Percentiles rank a stretch among this genome's conserved stretches.
Evolutionary conservation across 2,329 filamentous ascomycete species (phyloP).

Genomic region (Fonsecaea erecta): DNA sequence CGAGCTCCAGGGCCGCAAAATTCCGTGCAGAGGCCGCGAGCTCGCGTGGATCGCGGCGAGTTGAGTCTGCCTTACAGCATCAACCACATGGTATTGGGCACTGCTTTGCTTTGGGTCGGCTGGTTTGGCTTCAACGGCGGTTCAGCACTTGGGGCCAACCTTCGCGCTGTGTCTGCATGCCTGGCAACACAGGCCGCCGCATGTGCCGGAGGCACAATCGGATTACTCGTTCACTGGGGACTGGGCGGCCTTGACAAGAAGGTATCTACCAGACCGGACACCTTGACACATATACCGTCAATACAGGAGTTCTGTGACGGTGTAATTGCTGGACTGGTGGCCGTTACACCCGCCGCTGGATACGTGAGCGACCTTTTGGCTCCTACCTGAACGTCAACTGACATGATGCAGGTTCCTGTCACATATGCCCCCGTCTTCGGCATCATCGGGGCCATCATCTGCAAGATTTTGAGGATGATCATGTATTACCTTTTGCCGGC

Average conservation of each 20-base stretch:
- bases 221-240: slow-evolving; percentile 13
- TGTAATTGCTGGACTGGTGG: slow-evolving; percentile 17
- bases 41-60: background rate
- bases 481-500: slow-evolving; percentile 1
- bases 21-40: too few relatives aligned
- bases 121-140: slow-evolving; percentile 99
- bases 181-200: slow-evolving; percentile 15
- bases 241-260: background rate
- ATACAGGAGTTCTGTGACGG: slow-evolving; percentile 19
- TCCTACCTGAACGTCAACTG: background rate
- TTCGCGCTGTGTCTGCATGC: slow-evolving; percentile 92
- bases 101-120: slow-evolving; percentile 94
- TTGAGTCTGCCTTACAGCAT: slow-evolving; percentile 15
- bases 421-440: slow-evolving; percentile 15
- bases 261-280: background rate
- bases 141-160: slow-evolving; percentile 88
- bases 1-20: background rate
- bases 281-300: slow-evolving; percentile 6
- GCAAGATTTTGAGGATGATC: slow-evolving; percentile 11
- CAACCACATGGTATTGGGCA: slow-evolving; percentile 68
- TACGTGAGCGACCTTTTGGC: slow-evolving; percentile 5
- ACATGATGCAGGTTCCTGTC: slow-evolving; percentile 15
- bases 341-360: slow-evolving; percentile 12
- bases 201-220: slow-evolving; percentile 12
- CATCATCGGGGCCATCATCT: slow-evolving; percentile 7